Evolutionary conservation across 2,329 filamentous ascomycete genomes (phyloP).

Genomic region (Talaromyces rugulosus): DNA sequence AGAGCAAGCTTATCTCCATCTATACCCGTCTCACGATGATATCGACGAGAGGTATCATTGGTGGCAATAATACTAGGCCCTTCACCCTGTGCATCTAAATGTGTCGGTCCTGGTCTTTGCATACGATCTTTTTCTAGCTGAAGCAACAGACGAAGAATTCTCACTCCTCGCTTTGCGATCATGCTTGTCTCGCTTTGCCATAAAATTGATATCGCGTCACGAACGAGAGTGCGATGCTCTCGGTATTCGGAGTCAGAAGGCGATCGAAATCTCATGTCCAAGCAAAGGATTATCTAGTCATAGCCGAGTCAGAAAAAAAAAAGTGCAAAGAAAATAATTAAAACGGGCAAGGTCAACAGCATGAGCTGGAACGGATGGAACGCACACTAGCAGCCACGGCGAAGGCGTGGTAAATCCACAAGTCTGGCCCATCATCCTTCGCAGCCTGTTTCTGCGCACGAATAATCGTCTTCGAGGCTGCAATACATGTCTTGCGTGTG

Average conservation of each 20-base stretch:
- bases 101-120: neutral
- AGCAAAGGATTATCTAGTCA: constrained; percentile 31
- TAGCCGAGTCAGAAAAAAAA: neutral
- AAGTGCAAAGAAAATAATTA: neutral
- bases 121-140: neutral
- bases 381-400: constrained; percentile 34
- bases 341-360: neutral
- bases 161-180: constrained; percentile 22
- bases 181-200: constrained; percentile 20
- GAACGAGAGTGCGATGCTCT: constrained; percentile 18
- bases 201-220: constrained; percentile 19
- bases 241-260: constrained; percentile 15
- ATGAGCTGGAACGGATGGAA: neutral
- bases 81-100: neutral
- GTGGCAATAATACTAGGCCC: neutral
- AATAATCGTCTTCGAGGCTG: constrained; percentile 39
- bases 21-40: neutral
- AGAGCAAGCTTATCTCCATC: neutral
- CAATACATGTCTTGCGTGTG: constrained; percentile 39
- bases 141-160: constrained; percentile 2
- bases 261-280: constrained; percentile 35
- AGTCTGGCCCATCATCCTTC: constrained; percentile 35
- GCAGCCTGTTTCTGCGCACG: constrained; percentile 32
- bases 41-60: neutral
- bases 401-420: constrained; percentile 43